Percentiles rank a stretch among this genome's conserved stretches.
phyloP scores from a whole-genome alignment of 2,329 filamentous ascomycete genomes.

The Pseudogymnoascus sp. region DNA sequence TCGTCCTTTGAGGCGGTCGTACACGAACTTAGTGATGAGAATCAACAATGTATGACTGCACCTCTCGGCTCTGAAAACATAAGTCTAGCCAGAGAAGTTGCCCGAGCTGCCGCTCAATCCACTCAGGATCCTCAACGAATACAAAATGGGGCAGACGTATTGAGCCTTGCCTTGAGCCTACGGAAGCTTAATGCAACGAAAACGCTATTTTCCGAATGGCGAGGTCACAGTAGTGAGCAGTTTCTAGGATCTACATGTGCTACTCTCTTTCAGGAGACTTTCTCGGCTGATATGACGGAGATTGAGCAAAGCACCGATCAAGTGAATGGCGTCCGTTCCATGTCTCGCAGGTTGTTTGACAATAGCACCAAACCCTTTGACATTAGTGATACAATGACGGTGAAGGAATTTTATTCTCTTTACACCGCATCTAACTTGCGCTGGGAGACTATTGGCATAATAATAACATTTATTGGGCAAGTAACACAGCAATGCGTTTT shows the following conservation, averaged over 20 bases:
- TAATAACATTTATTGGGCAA: neutral
- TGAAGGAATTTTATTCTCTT: neutral
- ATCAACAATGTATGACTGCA: neutral
- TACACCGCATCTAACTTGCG: neutral
- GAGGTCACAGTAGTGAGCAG: neutral
- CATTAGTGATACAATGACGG: neutral
- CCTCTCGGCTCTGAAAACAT: neutral
- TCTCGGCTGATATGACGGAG: neutral
- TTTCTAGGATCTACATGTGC: neutral
- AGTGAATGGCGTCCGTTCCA: neutral
- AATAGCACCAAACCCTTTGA: neutral
- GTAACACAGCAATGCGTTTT: neutral
- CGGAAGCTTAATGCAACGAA: neutral
- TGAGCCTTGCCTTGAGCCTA: neutral
- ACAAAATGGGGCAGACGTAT: neutral
- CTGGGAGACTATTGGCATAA: neutral
- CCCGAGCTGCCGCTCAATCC: neutral
- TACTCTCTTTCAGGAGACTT: neutral
- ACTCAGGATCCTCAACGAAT: neutral
- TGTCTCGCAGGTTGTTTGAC: neutral
- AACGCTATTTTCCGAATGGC: neutral
- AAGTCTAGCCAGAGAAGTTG: neutral
- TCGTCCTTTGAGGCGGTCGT: neutral
- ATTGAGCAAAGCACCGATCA: neutral
- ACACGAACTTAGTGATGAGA: neutral